phyloP scores from a whole-genome alignment of 2,329 filamentous ascomycete genomes.

The Gaeumannomyces sp. region DNA sequence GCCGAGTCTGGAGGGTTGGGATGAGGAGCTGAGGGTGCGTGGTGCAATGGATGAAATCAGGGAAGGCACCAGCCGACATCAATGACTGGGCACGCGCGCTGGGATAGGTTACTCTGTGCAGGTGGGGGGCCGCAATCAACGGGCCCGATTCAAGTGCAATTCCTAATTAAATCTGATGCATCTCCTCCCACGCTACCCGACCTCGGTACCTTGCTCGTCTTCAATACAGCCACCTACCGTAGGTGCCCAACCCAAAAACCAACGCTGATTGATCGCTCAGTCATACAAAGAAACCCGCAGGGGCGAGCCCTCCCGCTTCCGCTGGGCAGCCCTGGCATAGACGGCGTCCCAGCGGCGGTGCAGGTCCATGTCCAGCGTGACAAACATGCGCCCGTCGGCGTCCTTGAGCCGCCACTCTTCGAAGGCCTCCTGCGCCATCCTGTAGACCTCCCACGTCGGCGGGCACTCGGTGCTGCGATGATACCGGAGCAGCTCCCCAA shows the following conservation, averaged over 20 bases:
- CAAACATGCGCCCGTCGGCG: constrained; percentile 5
- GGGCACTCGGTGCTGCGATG: neutral
- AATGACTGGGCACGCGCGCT: no score
- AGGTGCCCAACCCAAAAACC: neutral
- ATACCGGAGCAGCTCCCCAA: neutral
- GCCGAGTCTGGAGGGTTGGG: no score
- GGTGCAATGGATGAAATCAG: neutral
- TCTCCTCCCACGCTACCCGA: no score
- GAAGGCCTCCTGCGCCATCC: neutral
- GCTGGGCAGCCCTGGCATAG: neutral
- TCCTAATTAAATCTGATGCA: no score
- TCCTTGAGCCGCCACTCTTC: neutral
- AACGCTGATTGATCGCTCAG: neutral
- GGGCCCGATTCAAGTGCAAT: neutral
- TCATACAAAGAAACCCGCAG: neutral
- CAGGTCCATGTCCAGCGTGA: constrained; percentile 8
- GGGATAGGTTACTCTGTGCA: neutral
- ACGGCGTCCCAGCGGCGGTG: neutral
- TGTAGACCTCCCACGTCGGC: neutral
- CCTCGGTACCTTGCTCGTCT: no score
- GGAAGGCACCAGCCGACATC: neutral
- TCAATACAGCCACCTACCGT: no score
- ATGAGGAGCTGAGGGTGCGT: no score
- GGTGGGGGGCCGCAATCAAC: neutral
- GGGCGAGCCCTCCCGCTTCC: neutral